Evolutionary conservation across 2,329 filamentous ascomycete genomes (phyloP).

Genomic region (Pseudocercospora vitis): DNA sequence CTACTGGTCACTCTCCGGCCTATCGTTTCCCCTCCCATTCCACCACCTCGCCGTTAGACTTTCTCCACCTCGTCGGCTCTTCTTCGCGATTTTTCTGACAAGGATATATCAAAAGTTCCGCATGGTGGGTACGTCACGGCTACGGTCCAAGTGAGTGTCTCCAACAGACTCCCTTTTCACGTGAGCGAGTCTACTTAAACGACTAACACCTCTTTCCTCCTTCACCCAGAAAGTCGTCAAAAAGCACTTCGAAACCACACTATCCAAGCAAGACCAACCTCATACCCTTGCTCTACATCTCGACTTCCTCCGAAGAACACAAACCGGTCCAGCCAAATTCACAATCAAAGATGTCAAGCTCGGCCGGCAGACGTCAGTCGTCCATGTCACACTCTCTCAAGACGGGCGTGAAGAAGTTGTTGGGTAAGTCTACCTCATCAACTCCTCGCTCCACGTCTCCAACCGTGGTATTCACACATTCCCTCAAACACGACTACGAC

Average conservation of each 20-base stretch:
- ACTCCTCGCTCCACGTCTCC: slow-evolving; percentile 6
- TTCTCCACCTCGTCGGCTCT: slow-evolving; percentile 7
- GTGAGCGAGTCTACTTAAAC: slow-evolving; percentile 11
- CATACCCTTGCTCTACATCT: slow-evolving; percentile 65
- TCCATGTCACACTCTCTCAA: slow-evolving; percentile 63
- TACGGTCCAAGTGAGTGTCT: slow-evolving; percentile 45
- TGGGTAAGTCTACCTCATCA: slow-evolving; percentile 37
- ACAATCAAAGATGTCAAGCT: slow-evolving; percentile 64
- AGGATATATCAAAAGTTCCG: slow-evolving; percentile 54
- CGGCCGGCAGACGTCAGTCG: slow-evolving; percentile 61
- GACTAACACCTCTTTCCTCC: slow-evolving; percentile 8
- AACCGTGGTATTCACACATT: slow-evolving; percentile 7
- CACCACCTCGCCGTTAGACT: slow-evolving; percentile 1
- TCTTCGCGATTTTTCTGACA: slow-evolving; percentile 7
- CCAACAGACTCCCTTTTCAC: slow-evolving; percentile 2
- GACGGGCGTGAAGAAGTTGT: slow-evolving; percentile 58
- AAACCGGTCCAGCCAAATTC: slow-evolving; percentile 57
- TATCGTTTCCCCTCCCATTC: slow-evolving; percentile 14
- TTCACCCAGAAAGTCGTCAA: slow-evolving; percentile 54
- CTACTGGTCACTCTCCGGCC: slow-evolving; percentile 3
- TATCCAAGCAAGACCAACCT: slow-evolving; percentile 59
- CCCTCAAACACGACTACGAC: slow-evolving; percentile 15
- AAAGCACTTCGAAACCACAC: slow-evolving; percentile 60
- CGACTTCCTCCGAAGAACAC: slow-evolving; percentile 64
- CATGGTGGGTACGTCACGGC: slow-evolving; percentile 70